Conservation (phyloP, 2,329 filamentous ascomycete species). For the Pseudocercospora musae region DNA sequence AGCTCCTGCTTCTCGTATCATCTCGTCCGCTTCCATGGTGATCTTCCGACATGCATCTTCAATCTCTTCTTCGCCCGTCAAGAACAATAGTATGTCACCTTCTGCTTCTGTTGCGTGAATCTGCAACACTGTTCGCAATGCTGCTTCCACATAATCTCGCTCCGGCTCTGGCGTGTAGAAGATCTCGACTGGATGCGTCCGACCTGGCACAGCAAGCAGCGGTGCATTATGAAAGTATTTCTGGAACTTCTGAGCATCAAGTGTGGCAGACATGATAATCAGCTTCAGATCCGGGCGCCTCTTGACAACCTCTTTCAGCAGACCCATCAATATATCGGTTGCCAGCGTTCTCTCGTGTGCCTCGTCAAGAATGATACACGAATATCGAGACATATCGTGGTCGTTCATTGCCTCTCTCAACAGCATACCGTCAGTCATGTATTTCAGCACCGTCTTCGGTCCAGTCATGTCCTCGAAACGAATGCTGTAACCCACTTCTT, state of each 20-base stretch:
- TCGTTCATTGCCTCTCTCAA: constrained; percentile 96
- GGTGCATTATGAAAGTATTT: constrained; percentile 95
- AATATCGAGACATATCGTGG: constrained; percentile 85
- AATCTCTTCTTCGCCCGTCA: constrained; percentile 98
- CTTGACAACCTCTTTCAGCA: constrained; percentile 83
- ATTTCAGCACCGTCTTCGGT: constrained; percentile 88
- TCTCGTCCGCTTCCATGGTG: constrained; percentile 81
- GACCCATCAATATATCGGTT: constrained; percentile 94
- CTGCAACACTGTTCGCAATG: constrained; percentile 89
- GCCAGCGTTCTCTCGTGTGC: constrained; percentile 96
- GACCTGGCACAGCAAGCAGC: constrained; percentile 86
- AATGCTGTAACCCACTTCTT: constrained; percentile 98
- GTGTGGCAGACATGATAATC: constrained; percentile 97
- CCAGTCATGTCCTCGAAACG: constrained; percentile 96
- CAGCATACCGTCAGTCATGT: constrained; percentile 99
- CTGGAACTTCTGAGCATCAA: constrained; percentile 97
- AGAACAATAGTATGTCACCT: constrained; percentile 88
- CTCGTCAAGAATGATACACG: constrained; percentile 97
- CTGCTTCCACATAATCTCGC: constrained; percentile 93
- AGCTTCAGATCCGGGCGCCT: constrained; percentile 90
- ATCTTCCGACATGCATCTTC: constrained; percentile 95
- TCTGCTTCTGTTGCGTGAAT: constrained; percentile 92
- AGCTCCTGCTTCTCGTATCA: constrained; percentile 84
- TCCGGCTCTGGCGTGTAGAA: constrained; percentile 98
- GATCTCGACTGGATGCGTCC: constrained; percentile 95